A percentile compares a stretch with the other conserved stretches of the same genome.
Evolutionary conservation across 306 rosid species (phyloP).

Genomic region (Herpetospermum pedunculosum): DNA sequence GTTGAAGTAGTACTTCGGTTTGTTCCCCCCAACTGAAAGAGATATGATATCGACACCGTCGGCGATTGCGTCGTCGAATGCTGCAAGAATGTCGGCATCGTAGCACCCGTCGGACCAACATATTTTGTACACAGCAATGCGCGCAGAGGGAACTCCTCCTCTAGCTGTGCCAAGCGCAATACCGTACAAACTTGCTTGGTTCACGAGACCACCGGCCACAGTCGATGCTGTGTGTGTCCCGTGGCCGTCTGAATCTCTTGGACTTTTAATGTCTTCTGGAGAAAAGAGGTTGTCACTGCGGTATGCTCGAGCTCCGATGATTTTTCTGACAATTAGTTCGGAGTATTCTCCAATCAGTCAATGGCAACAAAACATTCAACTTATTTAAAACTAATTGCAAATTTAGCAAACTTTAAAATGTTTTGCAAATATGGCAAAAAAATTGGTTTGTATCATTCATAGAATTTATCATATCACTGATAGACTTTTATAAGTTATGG

Average conservation of each 20-base stretch:
- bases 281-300: background rate
- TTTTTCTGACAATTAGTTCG: conserved; percentile 18
- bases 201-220: conserved; percentile 25
- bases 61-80: conserved; percentile 35
- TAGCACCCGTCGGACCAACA: conserved; percentile 10
- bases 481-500: no score
- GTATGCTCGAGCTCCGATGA: conserved; percentile 37
- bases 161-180: conserved; percentile 25
- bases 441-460: no score
- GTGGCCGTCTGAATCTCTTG: conserved; percentile 28
- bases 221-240: conserved; percentile 46
- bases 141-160: conserved; percentile 28
- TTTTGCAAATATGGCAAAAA: no score
- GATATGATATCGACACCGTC: conserved; percentile 47
- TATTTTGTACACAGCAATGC: conserved; percentile 30
- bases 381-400: no score
- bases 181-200: conserved; percentile 17
- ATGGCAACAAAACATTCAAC: no score
- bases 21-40: conserved; percentile 5
- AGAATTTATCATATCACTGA: no score
- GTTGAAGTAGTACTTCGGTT: conserved; percentile 6
- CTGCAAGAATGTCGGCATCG: conserved; percentile 9
- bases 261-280: conserved; percentile 2
- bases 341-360: background rate
- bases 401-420: no score